Conservation (phyloP, 345 rosid genomes). For the Brassica napus region DNA sequence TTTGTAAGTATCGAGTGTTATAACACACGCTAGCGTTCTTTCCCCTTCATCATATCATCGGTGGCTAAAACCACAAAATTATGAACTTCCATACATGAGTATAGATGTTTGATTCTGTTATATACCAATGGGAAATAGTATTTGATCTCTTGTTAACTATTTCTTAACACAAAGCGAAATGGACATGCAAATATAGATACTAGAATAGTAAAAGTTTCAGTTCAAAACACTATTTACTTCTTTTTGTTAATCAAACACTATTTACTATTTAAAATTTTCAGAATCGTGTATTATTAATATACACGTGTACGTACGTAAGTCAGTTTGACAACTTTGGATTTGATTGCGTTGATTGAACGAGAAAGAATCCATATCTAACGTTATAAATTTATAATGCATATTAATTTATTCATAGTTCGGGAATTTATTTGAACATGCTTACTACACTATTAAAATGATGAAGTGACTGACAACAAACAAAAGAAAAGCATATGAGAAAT, state of each 20-base stretch:
- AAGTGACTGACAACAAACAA: neutral
- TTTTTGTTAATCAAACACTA: too few relatives aligned
- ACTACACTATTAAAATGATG: neutral
- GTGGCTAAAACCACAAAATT: neutral
- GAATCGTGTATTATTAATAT: neutral
- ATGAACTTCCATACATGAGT: neutral
- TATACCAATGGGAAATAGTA: neutral
- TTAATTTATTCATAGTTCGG: constrained; percentile 4
- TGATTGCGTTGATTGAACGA: constrained; percentile 21
- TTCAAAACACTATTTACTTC: constrained; percentile 2
- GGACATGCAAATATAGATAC: constrained; percentile 9
- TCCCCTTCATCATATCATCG: neutral
- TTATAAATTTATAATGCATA: neutral
- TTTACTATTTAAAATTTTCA: neutral
- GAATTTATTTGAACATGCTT: neutral
- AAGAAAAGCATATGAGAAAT: neutral
- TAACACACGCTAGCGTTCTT: neutral
- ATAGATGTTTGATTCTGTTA: neutral
- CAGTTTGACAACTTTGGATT: constrained; percentile 17
- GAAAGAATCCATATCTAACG: constrained; percentile 25
- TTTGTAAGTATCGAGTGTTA: neutral
- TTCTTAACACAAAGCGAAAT: constrained; percentile 4
- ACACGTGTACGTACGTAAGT: constrained; percentile 7
- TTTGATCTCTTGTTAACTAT: neutral
- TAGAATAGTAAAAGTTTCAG: constrained; percentile 1